Evolutionary conservation across 2,329 filamentous ascomycete genomes (phyloP).

Genomic region (Xylaria polymorpha): DNA sequence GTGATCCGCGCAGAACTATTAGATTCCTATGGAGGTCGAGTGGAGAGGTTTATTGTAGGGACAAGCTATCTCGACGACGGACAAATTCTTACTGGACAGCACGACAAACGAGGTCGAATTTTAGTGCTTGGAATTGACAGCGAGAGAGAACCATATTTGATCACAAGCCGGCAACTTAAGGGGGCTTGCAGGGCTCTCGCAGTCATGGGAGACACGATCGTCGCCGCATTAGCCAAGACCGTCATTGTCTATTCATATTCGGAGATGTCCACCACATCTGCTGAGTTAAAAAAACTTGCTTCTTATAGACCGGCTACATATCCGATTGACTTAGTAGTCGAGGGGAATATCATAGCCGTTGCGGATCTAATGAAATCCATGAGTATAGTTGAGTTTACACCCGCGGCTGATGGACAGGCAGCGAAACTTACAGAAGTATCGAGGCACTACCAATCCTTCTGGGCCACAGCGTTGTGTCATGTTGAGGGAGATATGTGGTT

Average conservation of each 20-base stretch:
- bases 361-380: constrained; percentile 95
- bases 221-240: constrained; percentile 90
- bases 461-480: constrained; percentile 82
- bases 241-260: constrained; percentile 70
- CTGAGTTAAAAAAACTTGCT: constrained; percentile 75
- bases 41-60: constrained; percentile 89
- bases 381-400: constrained; percentile 77
- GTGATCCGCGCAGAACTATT: constrained; percentile 81
- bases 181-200: constrained; percentile 84
- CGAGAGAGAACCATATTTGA: constrained; percentile 76
- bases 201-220: constrained; percentile 79
- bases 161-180: constrained; percentile 76
- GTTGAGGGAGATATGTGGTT: constrained; percentile 81
- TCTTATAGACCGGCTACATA: constrained; percentile 85
- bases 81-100: constrained; percentile 54
- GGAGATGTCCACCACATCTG: constrained; percentile 66
- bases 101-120: constrained; percentile 77
- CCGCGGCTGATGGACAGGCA: constrained; percentile 65
- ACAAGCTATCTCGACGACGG: constrained; percentile 81
- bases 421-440: constrained; percentile 78
- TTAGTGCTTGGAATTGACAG: constrained; percentile 85
- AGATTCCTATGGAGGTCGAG: constrained; percentile 64
- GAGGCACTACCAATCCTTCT: constrained; percentile 82
- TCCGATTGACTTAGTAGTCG: constrained; percentile 82
- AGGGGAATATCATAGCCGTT: constrained; percentile 80